These are phyloP conservation scores for Mycena rebaudengoi DNA, from an alignment of 768 basidiomycete genomes.

Conservation along the genomic window DNA sequence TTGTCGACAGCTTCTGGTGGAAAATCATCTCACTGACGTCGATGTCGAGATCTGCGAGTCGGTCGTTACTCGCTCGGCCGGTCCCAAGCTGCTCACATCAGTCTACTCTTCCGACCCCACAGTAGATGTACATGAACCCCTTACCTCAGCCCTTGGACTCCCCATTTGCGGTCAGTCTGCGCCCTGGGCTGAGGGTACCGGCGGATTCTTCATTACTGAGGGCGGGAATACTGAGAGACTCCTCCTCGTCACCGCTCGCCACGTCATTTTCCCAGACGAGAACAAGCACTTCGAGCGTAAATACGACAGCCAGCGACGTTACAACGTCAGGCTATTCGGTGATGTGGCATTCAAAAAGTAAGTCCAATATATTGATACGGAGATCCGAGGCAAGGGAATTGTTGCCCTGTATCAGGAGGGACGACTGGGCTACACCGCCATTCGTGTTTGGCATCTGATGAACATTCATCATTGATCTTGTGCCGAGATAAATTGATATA, in stretches of 20 bases:
- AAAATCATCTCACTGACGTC: slow-evolving; percentile 38
- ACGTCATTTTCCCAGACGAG: slow-evolving; percentile 30
- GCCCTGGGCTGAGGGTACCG: slow-evolving; percentile 39
- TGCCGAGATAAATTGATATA: too few species aligned
- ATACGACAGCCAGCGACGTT: slow-evolving; percentile 17
- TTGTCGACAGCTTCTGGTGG: slow-evolving; percentile 33
- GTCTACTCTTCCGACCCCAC: not conserved
- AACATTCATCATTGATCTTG: too few species aligned
- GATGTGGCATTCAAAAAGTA: slow-evolving; percentile 25
- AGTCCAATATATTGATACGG: slow-evolving; percentile 24
- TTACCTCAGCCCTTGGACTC: slow-evolving; percentile 32
- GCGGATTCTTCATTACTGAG: slow-evolving; percentile 40
- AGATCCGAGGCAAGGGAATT: slow-evolving; percentile 13
- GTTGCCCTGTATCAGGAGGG: too few species aligned
- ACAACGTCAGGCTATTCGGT: slow-evolving; percentile 36
- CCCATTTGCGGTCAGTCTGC: slow-evolving; percentile 34
- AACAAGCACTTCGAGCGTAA: slow-evolving; percentile 31
- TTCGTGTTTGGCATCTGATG: too few species aligned
- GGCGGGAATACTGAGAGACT: slow-evolving; percentile 27
- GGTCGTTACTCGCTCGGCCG: slow-evolving; percentile 8
- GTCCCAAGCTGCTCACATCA: slow-evolving; percentile 19
- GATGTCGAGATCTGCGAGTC: slow-evolving; percentile 44
- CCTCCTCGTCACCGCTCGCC: slow-evolving; percentile 39
- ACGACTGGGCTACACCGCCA: too few species aligned
- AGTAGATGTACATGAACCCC: not conserved